Conservation (phyloP, 2,329 filamentous ascomycete species). For the Sarocladium kiliense region DNA sequence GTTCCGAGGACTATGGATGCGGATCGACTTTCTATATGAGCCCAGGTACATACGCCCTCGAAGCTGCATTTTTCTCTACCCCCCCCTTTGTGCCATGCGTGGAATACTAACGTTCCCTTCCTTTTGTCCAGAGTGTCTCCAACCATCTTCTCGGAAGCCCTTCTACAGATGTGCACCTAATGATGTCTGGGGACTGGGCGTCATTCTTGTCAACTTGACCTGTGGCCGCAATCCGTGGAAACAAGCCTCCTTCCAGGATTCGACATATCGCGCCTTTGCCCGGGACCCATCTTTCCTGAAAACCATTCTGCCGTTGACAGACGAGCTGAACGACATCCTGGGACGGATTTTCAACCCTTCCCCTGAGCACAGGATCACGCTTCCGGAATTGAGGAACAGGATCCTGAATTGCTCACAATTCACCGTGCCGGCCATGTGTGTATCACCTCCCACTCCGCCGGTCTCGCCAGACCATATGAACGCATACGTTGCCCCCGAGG, state of each 20-base stretch:
- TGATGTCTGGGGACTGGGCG: conserved; percentile 96
- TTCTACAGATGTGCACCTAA: conserved; percentile 91
- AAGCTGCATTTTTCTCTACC: conserved; percentile 7
- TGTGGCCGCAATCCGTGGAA: conserved; percentile 99
- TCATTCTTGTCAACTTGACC: conserved; percentile 94
- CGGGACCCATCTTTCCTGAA: conserved; percentile 83
- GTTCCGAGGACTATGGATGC: conserved; percentile 93
- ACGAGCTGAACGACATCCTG: conserved; percentile 84
- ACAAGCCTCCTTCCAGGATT: conserved; percentile 86
- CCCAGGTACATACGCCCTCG: conserved; percentile 63
- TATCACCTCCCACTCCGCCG: conserved; percentile 32
- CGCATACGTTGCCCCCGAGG: conserved; percentile 42
- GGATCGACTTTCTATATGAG: conserved; percentile 99
- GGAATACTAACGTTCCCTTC: not conserved
- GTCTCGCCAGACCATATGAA: conserved; percentile 36
- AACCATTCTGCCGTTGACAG: conserved; percentile 85
- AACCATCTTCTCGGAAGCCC: conserved; percentile 67
- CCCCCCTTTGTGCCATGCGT: conserved; percentile 13
- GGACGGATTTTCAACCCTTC: conserved; percentile 82
- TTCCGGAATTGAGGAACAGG: conserved; percentile 71
- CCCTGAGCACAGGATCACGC: conserved; percentile 74
- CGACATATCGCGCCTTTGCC: conserved; percentile 87
- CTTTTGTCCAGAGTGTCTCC: conserved; percentile 70
- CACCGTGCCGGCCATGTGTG: conserved; percentile 39
- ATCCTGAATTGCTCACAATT: conserved; percentile 75